Base-by-base conservation (phyloP, 495 filamentous ascomycete species). In the Physcia stellaris region DNA sequence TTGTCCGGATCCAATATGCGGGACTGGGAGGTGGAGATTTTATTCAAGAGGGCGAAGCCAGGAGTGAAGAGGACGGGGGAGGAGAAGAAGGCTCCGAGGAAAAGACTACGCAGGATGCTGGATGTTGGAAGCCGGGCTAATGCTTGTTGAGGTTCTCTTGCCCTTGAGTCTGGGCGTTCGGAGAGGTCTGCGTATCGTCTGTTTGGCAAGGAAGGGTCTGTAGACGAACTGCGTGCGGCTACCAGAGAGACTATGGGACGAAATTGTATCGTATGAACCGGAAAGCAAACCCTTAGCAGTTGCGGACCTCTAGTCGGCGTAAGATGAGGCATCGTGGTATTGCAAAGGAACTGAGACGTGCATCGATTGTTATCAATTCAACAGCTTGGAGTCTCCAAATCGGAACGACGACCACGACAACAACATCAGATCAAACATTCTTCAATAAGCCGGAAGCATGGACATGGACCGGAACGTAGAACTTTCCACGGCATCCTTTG, bases 51-150 rank as follows among this genome's bases (percentile, higher is more conserved):
- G 12, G 40, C 40, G 24, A 42, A 42, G 3, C 40, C 40, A 17
- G 40, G 40, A 15, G 20, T 42, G 40, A 42, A 42, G 9, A 42
- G 40, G 20, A 42, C 19, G 13, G 40, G 15, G 5, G 40, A 42
- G 20, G 40, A 71, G 39, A 62, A 63, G 34, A 67, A 66, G 48
- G 60, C 65, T 9, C 61, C 78, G 3, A 42, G 32, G 6, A 37
- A 19, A 16, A 42, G n/a, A 42, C 33, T 38, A 21, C 40, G 24
- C 20, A 42, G 24, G 12, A 42, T 22, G 16, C 40, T 42, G 13
- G 40, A 21, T 20, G 40, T 42, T 2, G 39, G 39, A 13, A 41
- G 29, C 22, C 39, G 39, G 17, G 39, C 28, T 22, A 41, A 23
- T 12, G 39, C 39, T n/a, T n/a, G n/a, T n/a, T n/a, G 28, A 21